phyloP scores from a whole-genome alignment of 2,329 filamentous ascomycete species.

The Pyricularia sp. region DNA sequence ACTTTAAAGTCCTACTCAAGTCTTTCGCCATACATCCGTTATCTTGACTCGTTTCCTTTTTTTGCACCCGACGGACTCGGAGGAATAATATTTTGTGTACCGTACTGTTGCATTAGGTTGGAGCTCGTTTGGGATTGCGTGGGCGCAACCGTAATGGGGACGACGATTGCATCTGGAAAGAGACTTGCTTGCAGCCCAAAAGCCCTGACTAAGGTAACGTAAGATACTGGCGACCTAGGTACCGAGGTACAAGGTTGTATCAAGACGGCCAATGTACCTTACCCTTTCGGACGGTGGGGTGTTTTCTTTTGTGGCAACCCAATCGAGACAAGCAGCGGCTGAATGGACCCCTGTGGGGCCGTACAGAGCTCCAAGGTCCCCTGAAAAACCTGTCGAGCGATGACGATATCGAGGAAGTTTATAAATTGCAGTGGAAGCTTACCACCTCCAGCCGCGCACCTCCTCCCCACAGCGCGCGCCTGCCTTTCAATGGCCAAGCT shows the following conservation, averaged over 20 bases:
- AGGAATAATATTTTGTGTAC: not conserved
- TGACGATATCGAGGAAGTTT: not conserved
- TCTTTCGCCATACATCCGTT: not conserved
- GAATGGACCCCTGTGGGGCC: not conserved
- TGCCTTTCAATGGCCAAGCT: not conserved
- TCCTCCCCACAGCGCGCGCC: not conserved
- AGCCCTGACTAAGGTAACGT: not conserved
- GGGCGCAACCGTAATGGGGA: not conserved
- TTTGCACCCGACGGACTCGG: not conserved
- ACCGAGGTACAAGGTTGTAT: not conserved
- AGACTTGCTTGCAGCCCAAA: not conserved
- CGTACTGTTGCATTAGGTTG: not conserved
- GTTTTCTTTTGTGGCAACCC: not conserved
- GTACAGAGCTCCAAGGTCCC: not conserved
- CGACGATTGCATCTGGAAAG: not conserved
- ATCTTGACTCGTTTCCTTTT: not conserved
- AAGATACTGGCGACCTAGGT: not conserved
- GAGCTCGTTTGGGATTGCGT: too few relatives aligned
- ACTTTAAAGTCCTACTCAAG: too few relatives aligned
- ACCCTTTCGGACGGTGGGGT: not conserved
- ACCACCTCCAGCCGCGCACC: not conserved
- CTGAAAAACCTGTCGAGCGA: not conserved
- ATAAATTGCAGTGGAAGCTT: not conserved
- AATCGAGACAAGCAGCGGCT: not conserved
- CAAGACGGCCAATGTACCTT: not conserved